Conservation (phyloP, 371 early-diverging fungal species). For the Entomophthora muscae region DNA sequence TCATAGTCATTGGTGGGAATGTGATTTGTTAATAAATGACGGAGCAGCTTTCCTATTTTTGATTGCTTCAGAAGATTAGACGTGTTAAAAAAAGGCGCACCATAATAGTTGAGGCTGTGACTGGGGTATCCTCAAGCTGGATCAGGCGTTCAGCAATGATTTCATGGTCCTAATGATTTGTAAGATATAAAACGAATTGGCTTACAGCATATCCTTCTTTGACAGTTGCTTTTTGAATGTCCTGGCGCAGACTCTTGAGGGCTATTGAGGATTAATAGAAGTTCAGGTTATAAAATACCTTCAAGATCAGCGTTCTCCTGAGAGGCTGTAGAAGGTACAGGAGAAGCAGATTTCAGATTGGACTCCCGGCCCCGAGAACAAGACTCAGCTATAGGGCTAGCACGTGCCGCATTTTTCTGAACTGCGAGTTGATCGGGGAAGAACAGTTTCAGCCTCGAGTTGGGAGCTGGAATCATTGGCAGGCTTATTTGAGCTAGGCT, state of each 20-base stretch:
- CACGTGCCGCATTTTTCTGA: background rate
- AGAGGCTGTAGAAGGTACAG: background rate
- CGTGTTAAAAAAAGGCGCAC: background rate
- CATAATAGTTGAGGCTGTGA: background rate
- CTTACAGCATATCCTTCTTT: background rate
- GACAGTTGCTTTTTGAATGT: background rate
- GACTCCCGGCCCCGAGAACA: background rate
- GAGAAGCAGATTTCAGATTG: background rate
- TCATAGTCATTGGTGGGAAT: slow-evolving; percentile 2
- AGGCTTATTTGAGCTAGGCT: background rate
- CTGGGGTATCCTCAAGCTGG: background rate
- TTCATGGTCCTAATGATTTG: background rate
- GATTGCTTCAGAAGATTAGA: background rate
- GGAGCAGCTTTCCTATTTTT: slow-evolving; percentile 3
- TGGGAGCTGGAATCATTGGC: too few relatives aligned
- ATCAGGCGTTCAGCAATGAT: background rate
- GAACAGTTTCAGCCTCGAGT: too few relatives aligned
- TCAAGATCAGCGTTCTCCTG: background rate
- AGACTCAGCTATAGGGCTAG: background rate
- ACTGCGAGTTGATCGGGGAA: background rate
- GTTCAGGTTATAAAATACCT: background rate
- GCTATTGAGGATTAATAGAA: background rate
- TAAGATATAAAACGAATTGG: background rate
- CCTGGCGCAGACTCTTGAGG: background rate
- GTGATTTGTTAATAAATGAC: background rate